Percentiles rank a stretch among this genome's conserved stretches.
phyloP scores from a whole-genome alignment of 768 basidiomycete species.

The Favolaschia claudopus region DNA sequence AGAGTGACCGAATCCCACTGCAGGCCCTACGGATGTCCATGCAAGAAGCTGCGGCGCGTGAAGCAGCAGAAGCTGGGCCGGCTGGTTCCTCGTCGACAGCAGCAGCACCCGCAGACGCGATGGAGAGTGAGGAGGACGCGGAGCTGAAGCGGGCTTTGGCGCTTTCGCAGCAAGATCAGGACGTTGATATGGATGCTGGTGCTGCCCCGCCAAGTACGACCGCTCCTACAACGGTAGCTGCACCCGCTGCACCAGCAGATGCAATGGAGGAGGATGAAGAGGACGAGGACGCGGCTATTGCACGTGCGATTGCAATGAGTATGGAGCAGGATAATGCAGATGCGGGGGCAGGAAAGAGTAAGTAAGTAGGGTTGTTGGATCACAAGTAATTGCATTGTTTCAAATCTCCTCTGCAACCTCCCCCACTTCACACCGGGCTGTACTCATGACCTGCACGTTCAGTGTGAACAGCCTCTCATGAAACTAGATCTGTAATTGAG shows the following conservation, averaged over 20 bases:
- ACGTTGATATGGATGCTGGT: slow-evolving; percentile 57
- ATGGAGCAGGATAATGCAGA: slow-evolving; percentile 56
- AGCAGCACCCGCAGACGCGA: slow-evolving; percentile 48
- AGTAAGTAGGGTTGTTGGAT: slow-evolving; percentile 11
- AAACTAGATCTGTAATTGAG: too few species aligned
- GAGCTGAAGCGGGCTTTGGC: slow-evolving; percentile 80
- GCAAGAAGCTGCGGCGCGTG: slow-evolving; percentile 90
- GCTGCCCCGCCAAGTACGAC: slow-evolving; percentile 16
- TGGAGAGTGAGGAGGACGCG: slow-evolving; percentile 80
- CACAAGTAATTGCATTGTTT: too few species aligned
- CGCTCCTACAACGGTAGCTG: slow-evolving; percentile 8
- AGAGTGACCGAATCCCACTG: background rate
- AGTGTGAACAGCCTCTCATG: too few species aligned
- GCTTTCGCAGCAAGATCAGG: slow-evolving; percentile 64
- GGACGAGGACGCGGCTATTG: slow-evolving; percentile 88
- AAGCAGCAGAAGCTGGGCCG: slow-evolving; percentile 50
- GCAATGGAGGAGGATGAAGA: slow-evolving; percentile 59
- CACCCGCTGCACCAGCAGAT: slow-evolving; percentile 25
- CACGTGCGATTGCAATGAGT: slow-evolving; percentile 92
- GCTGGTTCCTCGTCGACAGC: slow-evolving; percentile 33
- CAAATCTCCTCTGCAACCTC: too few species aligned
- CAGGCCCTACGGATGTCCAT: slow-evolving; percentile 97
- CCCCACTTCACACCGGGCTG: too few species aligned
- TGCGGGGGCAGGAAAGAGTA: too few species aligned
- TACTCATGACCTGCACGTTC: too few species aligned